A percentile compares a stretch with the other conserved stretches of the same genome.
Evolutionary conservation across 768 basidiomycete genomes (phyloP).

Genomic region (Podaxis sp.): DNA sequence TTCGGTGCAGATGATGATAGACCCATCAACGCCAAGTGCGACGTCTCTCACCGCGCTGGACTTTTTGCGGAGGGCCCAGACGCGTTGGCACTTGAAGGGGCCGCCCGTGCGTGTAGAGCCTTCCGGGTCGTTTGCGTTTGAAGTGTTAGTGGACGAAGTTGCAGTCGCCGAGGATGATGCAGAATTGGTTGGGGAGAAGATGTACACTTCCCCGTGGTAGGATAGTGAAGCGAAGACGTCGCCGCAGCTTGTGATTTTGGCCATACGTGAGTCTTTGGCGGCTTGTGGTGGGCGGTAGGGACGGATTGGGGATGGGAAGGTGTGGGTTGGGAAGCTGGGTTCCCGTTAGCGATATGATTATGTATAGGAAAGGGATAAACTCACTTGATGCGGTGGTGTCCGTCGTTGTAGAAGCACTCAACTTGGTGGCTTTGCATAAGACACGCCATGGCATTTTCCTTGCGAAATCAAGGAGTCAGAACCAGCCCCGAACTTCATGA

Average conservation of each 20-base stretch:
- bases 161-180: conserved; percentile 19
- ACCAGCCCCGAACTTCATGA: background rate
- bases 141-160: conserved; percentile 16
- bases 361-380: conserved; percentile 17
- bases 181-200: conserved; percentile 48
- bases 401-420: conserved; percentile 77
- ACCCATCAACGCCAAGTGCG: conserved; percentile 83
- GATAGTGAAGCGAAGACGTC: conserved; percentile 81
- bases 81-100: conserved; percentile 77
- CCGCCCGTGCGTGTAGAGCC: conserved; percentile 27
- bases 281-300: conserved; percentile 84
- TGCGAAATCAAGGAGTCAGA: conserved; percentile 23
- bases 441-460: conserved; percentile 81
- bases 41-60: conserved; percentile 90
- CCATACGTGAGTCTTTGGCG: conserved; percentile 64
- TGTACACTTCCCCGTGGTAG: conserved; percentile 88
- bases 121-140: conserved; percentile 28
- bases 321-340: conserved; percentile 69
- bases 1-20: conserved; percentile 88
- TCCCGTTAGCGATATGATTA: background rate
- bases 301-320: conserved; percentile 72
- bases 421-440: conserved; percentile 81
- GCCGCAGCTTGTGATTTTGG: conserved; percentile 78
- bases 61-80: conserved; percentile 87
- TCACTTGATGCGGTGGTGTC: conserved; percentile 71